These are phyloP conservation scores for Curvularia lunata DNA, from an alignment of 2,329 filamentous ascomycete species.

Conservation along the genomic window DNA sequence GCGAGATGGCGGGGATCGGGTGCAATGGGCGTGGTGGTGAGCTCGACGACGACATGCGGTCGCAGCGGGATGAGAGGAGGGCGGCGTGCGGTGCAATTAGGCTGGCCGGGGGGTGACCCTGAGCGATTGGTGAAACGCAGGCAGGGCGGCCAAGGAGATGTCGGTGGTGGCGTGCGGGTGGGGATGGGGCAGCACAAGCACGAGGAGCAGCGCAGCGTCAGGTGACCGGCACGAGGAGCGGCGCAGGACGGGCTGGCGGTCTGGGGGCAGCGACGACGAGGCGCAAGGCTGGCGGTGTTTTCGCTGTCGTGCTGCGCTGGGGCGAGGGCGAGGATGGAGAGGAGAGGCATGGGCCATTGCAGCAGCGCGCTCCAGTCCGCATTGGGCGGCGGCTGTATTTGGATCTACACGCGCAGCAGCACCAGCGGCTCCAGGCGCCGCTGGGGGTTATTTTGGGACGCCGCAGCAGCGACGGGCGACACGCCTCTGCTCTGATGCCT, in stretches of 20 bases:
- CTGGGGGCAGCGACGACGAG: background rate
- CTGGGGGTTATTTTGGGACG: background rate
- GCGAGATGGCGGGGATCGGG: constrained; percentile 14
- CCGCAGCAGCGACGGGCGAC: too few relatives aligned
- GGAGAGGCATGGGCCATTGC: constrained; percentile 10
- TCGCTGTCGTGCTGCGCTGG: constrained; percentile 14
- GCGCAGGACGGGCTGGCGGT: constrained; percentile 4
- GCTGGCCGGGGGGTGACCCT: constrained; percentile 23
- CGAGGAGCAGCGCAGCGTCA: constrained; percentile 5
- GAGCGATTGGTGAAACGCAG: constrained; percentile 35
- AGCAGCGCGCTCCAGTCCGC: constrained; percentile 11
- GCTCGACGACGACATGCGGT: constrained; percentile 22
- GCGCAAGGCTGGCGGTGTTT: constrained; percentile 8
- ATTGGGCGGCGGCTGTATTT: constrained; percentile 13
- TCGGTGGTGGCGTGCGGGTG: constrained; percentile 1
- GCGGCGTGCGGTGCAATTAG: constrained; percentile 19
- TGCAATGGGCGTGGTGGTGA: constrained; percentile 18
- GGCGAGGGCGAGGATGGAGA: constrained; percentile 17
- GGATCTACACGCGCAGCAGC: constrained; percentile 15
- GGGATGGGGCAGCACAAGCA: constrained; percentile 3
- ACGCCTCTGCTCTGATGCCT: too few relatives aligned
- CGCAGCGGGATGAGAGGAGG: constrained; percentile 13
- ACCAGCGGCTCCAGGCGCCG: constrained; percentile 6
- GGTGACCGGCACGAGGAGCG: background rate
- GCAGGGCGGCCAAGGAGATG: constrained; percentile 23